A percentile compares a stretch with the other conserved stretches of the same genome.
Evolutionary conservation across 495 filamentous ascomycete genomes (phyloP).

Genomic region (Hypoxylon crocopeplum): DNA sequence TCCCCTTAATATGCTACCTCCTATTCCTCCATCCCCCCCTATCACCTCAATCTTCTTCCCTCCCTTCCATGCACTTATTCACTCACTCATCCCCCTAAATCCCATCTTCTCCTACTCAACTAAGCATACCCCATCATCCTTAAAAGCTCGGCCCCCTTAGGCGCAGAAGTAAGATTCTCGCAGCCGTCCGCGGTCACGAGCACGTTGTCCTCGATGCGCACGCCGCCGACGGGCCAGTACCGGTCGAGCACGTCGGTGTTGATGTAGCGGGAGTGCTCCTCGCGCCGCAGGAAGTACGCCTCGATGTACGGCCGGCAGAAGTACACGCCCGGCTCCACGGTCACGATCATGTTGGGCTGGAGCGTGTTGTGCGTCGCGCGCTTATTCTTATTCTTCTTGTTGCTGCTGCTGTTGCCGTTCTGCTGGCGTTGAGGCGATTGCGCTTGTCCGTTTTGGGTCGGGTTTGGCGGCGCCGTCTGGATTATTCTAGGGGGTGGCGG

Average conservation of each 20-base stretch:
- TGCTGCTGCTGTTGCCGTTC: conserved; percentile 19
- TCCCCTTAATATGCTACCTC: not conserved
- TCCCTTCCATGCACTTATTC: not conserved
- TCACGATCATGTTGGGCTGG: conserved; percentile 77
- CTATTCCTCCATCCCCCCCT: not conserved
- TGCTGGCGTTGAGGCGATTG: not conserved
- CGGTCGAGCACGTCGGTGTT: conserved; percentile 71
- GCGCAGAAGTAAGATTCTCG: conserved; percentile 84
- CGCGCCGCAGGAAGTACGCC: conserved; percentile 66
- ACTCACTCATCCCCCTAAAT: not conserved
- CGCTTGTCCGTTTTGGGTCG: too few species aligned
- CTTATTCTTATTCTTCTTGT: conserved; percentile 7
- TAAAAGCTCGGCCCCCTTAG: conserved; percentile 70
- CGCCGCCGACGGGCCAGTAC: conserved; percentile 83
- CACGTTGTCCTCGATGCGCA: conserved; percentile 92
- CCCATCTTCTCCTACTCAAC: too few species aligned
- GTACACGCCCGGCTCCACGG: conserved; percentile 87
- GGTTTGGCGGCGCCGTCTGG: too few species aligned
- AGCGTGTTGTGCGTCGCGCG: conserved; percentile 44
- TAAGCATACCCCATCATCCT: conserved; percentile 40
- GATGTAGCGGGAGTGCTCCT: conserved; percentile 71
- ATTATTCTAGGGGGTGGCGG: too few species aligned
- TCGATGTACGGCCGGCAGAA: conserved; percentile 69
- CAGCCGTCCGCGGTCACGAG: conserved; percentile 77
- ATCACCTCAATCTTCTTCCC: not conserved